These are phyloP conservation scores for Xylaria sp. DNA, from an alignment of 2,329 filamentous ascomycete genomes.

Conservation along the genomic window DNA sequence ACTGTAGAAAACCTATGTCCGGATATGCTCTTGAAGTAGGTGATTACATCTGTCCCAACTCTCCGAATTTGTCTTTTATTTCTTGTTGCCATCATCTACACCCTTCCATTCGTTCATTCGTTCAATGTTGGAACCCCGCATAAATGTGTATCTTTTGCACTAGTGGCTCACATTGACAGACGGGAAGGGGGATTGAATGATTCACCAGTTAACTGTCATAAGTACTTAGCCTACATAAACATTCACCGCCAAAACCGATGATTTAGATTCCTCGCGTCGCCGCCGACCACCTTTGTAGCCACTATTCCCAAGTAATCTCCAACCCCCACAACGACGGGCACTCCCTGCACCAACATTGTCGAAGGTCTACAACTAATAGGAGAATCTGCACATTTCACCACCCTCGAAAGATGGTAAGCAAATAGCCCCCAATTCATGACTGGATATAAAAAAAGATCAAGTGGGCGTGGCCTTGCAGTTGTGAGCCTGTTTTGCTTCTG, in stretches of 20 bases:
- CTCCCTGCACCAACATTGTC: no score
- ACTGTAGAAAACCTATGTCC: not conserved
- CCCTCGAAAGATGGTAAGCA: not conserved
- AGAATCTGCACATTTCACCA: not conserved
- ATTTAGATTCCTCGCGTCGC: not conserved
- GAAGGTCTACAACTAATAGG: not conserved
- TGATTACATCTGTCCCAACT: not conserved
- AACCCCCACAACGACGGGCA: not conserved
- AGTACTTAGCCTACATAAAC: not conserved
- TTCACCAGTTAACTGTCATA: not conserved
- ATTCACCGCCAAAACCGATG: not conserved
- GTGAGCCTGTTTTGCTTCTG: conserved; percentile 15
- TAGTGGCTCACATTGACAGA: not conserved
- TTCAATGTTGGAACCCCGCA: conserved; percentile 17
- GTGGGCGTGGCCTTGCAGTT: not conserved
- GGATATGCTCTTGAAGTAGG: not conserved
- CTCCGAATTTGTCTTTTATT: not conserved
- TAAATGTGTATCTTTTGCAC: not conserved
- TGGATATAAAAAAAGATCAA: not conserved
- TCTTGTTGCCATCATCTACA: not conserved
- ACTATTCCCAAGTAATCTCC: not conserved
- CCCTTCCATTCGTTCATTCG: no score
- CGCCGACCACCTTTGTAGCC: not conserved
- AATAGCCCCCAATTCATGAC: not conserved
- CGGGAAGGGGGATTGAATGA: not conserved